A percentile compares a stretch with the other conserved stretches of the same genome.
These are phyloP conservation scores for Rhododendron simsii DNA, from an alignment of 148 eudicot species.

Conservation along the genomic window DNA sequence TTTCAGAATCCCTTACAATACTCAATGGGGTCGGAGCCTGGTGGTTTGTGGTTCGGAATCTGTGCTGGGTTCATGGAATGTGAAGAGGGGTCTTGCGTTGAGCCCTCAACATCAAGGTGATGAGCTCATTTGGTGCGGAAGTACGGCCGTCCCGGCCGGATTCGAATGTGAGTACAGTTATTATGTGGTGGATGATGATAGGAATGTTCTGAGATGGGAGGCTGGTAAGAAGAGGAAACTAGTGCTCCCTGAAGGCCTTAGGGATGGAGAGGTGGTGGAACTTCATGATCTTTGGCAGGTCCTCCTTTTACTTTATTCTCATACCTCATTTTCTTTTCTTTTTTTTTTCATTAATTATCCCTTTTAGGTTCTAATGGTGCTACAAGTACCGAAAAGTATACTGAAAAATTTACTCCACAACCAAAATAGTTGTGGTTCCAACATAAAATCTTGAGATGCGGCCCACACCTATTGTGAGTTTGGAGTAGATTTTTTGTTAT, in stretches of 20 bases:
- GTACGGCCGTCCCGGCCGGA: constrained; percentile 50
- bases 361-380: not conserved
- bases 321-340: not conserved
- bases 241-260: constrained; percentile 47
- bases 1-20: constrained; percentile 78
- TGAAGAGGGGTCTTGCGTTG: constrained; percentile 64
- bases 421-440: not conserved
- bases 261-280: constrained; percentile 64
- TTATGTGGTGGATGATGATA: constrained; percentile 83
- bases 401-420: not conserved
- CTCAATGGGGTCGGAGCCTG: constrained; percentile 90
- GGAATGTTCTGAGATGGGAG: constrained; percentile 74
- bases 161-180: constrained; percentile 72
- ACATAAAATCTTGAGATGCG: not conserved
- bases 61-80: constrained; percentile 83
- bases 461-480: not conserved
- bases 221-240: constrained; percentile 71
- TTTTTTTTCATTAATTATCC: not conserved
- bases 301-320: constrained; percentile 2
- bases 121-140: constrained; percentile 89
- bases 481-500: not conserved
- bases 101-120: constrained; percentile 62
- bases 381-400: too few species aligned
- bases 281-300: constrained; percentile 99
- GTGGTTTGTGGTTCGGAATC: constrained; percentile 84